A percentile compares a stretch with the other conserved stretches of the same genome.
Evolutionary conservation across 495 filamentous ascomycete genomes (phyloP).

Genomic region (Neurospora sp.): DNA sequence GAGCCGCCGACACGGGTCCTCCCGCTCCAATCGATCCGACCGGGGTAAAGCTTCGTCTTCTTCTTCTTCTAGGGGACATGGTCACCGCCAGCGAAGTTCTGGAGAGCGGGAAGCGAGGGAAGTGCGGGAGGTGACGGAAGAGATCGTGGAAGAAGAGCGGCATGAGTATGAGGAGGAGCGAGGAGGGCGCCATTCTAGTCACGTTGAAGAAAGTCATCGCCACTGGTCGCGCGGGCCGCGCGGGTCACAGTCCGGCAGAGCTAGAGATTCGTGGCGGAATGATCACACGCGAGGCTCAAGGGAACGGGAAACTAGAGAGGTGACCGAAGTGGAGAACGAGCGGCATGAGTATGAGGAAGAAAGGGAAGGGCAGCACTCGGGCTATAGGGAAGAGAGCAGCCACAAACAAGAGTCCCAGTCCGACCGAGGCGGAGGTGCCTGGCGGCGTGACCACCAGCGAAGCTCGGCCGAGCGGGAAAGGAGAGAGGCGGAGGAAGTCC

Average conservation of each 20-base stretch:
- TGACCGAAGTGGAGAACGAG: constrained; percentile 14
- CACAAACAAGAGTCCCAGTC: background rate
- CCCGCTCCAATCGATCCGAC: background rate
- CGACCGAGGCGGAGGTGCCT: background rate
- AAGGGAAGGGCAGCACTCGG: background rate
- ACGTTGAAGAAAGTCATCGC: background rate
- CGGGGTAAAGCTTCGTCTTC: background rate
- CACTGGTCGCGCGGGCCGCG: background rate
- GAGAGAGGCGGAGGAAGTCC: background rate
- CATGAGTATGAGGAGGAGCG: background rate
- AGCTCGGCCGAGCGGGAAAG: background rate
- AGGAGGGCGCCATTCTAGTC: background rate
- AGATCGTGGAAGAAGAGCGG: background rate
- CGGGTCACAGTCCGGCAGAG: background rate
- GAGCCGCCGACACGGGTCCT: background rate
- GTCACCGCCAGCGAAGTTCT: background rate
- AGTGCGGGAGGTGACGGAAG: constrained; percentile 10
- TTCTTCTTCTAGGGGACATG: background rate
- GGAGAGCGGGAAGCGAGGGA: constrained; percentile 3
- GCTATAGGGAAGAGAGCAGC: background rate
- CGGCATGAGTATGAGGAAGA: background rate
- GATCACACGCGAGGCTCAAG: background rate
- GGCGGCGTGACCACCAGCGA: background rate
- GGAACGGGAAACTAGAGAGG: background rate
- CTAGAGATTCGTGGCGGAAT: background rate